Conservation (phyloP, 208 protist genomes). For the Kentomonas sorsogonicus region DNA sequence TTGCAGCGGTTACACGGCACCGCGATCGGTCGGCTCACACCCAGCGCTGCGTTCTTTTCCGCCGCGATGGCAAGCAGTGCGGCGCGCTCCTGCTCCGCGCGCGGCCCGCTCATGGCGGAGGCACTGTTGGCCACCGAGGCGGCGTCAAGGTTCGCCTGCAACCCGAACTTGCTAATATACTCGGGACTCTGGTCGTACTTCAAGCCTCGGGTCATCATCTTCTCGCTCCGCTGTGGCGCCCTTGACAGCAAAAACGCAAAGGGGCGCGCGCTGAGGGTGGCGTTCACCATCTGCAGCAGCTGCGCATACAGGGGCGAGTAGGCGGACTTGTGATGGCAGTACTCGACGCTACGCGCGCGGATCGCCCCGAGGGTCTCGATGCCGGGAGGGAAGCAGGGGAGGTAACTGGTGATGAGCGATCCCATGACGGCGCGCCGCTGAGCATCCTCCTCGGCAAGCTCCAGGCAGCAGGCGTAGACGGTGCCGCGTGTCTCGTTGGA, state of each 20-base stretch:
- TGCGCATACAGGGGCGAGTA: slow-evolving; percentile 22
- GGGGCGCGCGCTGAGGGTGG: slow-evolving; percentile 9
- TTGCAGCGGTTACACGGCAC: slow-evolving; percentile 14
- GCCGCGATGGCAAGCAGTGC: slow-evolving; percentile 1
- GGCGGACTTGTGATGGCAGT: slow-evolving; percentile 4
- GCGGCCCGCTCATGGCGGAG: slow-evolving; percentile 4
- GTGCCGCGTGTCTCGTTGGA: slow-evolving; percentile 45
- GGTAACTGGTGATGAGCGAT: slow-evolving; percentile 54
- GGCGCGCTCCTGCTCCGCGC: slow-evolving; percentile 14
- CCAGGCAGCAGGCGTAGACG: slow-evolving; percentile 65
- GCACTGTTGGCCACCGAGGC: slow-evolving; percentile 1
- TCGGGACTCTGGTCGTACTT: slow-evolving; percentile 1
- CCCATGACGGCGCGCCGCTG: slow-evolving; percentile 50
- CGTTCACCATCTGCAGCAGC: slow-evolving; percentile 17
- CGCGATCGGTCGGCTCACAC: slow-evolving; percentile 19
- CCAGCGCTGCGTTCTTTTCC: slow-evolving; percentile 21
- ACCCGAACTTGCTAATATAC: slow-evolving; percentile 9
- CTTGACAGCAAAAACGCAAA: neutral
- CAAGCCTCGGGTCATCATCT: too few relatives aligned
- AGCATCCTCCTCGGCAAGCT: slow-evolving; percentile 53
- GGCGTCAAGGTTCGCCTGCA: too few relatives aligned
- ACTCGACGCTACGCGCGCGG: slow-evolving; percentile 10
- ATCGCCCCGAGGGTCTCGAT: slow-evolving; percentile 34
- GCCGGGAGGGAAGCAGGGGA: slow-evolving; percentile 68
- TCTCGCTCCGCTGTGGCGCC: too few relatives aligned